These are phyloP conservation scores for Paratinospora sagittata DNA, from an alignment of 164 flowering plant genomes.

Conservation along the genomic window DNA sequence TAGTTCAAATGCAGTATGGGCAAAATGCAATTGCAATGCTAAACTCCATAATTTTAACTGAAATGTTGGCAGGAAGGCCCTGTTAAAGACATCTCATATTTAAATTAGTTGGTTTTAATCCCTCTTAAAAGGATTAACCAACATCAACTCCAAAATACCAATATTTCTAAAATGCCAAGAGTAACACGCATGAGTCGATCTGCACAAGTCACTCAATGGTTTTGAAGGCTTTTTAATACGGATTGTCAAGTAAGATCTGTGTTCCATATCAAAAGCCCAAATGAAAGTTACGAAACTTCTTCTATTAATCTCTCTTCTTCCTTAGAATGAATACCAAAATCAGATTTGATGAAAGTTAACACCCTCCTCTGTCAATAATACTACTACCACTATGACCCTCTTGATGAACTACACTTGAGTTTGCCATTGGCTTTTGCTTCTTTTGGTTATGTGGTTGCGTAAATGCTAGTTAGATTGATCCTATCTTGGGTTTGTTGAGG, in stretches of 20 bases:
- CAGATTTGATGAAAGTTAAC: not conserved
- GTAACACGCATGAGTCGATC: not conserved
- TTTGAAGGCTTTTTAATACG: not conserved
- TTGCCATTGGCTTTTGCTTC: not conserved
- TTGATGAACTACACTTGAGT: not conserved
- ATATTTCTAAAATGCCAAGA: not conserved
- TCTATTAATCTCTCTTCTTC: not conserved
- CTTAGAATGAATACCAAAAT: not conserved
- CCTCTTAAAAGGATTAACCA: not conserved
- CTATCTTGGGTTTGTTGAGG: no score
- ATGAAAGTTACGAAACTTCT: not conserved
- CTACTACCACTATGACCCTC: not conserved
- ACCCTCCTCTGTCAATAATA: not conserved
- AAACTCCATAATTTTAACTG: not conserved
- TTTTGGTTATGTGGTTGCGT: not conserved
- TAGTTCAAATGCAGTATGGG: not conserved
- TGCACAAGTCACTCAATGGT: not conserved
- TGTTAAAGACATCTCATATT: not conserved
- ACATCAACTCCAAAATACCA: not conserved
- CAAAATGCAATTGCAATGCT: not conserved
- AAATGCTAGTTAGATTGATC: no score
- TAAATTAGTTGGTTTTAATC: not conserved
- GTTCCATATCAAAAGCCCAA: not conserved
- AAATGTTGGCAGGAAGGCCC: not conserved
- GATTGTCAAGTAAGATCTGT: not conserved